These are phyloP conservation scores for Elsinoe ampelina DNA, from an alignment of 2,329 filamentous ascomycete species.

Conservation along the genomic window DNA sequence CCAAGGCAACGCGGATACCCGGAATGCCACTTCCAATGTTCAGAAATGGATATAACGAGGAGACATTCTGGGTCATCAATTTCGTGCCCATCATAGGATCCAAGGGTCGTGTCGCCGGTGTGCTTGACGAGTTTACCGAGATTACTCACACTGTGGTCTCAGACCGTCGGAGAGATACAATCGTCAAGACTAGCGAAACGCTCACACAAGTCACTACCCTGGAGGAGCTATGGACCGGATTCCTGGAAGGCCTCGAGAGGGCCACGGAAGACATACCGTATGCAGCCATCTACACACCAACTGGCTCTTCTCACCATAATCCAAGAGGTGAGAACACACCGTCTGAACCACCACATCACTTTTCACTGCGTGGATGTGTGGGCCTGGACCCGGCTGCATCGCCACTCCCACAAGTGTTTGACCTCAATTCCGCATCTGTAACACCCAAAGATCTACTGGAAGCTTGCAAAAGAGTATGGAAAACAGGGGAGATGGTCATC, in stretches of 20 bases:
- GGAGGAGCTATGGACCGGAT: constrained; percentile 14
- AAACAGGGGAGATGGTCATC: constrained; percentile 1
- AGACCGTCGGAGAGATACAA: constrained; percentile 13
- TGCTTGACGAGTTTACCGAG: constrained; percentile 16
- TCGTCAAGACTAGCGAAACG: constrained; percentile 12
- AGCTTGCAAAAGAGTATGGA: constrained; percentile 13
- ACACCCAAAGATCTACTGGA: constrained; percentile 14
- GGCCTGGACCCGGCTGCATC: constrained; percentile 22
- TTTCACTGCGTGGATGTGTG: constrained; percentile 21
- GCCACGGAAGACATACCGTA: constrained; percentile 15
- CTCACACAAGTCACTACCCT: constrained; percentile 6
- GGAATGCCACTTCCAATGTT: constrained; percentile 20
- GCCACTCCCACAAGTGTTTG: constrained; percentile 20
- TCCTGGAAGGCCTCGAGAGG: constrained; percentile 12
- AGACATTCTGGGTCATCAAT: constrained; percentile 24
- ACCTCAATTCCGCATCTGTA: constrained; percentile 16
- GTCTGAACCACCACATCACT: constrained; percentile 12
- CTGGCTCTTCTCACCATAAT: constrained; percentile 15
- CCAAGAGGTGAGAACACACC: constrained; percentile 10
- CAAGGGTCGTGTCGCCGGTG: constrained; percentile 14
- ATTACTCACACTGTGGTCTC: constrained; percentile 12
- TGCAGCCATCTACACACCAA: constrained; percentile 16
- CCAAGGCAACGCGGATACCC: constrained; percentile 18
- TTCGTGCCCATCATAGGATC: constrained; percentile 22
- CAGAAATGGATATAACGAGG: constrained; percentile 23